Evolutionary conservation across 176 grass and related monocot genomes (phyloP).

Genomic region (Triticum urartu): DNA sequence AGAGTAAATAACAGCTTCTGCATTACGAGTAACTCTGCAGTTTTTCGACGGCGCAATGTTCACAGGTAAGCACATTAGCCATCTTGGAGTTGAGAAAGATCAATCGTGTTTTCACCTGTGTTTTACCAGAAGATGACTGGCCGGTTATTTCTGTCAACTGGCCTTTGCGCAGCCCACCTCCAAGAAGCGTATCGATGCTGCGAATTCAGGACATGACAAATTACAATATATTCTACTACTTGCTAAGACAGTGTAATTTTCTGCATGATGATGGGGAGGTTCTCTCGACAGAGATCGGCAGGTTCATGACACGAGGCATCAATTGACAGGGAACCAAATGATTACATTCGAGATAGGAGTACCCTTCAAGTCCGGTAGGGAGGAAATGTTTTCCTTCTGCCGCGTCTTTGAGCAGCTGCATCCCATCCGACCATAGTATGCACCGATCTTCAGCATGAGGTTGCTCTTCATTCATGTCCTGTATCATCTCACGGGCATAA

Average conservation of each 20-base stretch:
- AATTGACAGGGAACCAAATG: background rate
- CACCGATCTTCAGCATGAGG: background rate
- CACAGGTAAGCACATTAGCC: background rate
- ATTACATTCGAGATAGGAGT: conserved; percentile 15
- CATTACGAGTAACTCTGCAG: background rate
- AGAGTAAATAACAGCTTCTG: background rate
- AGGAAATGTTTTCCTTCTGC: conserved; percentile 34
- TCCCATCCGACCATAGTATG: background rate
- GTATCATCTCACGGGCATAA: background rate
- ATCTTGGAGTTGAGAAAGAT: conserved; percentile 1
- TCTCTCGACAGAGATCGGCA: background rate
- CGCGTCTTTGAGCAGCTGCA: conserved; percentile 30
- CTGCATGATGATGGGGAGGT: background rate
- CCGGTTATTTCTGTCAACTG: conserved; percentile 79
- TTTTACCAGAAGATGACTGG: conserved; percentile 88
- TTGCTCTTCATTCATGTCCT: conserved; percentile 16
- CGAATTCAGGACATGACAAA: conserved; percentile 9
- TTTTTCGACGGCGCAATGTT: background rate
- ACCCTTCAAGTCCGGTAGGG: conserved; percentile 44
- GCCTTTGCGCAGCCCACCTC: conserved; percentile 68
- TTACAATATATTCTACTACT: background rate
- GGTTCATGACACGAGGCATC: background rate
- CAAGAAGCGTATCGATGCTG: conserved; percentile 82
- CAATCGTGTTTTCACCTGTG: conserved; percentile 36
- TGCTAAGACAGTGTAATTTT: background rate